A percentile compares a stretch with the other conserved stretches of the same genome.
These are phyloP conservation scores for Colletotrichum salicis DNA, from an alignment of 2,329 filamentous ascomycete species.

Conservation along the genomic window DNA sequence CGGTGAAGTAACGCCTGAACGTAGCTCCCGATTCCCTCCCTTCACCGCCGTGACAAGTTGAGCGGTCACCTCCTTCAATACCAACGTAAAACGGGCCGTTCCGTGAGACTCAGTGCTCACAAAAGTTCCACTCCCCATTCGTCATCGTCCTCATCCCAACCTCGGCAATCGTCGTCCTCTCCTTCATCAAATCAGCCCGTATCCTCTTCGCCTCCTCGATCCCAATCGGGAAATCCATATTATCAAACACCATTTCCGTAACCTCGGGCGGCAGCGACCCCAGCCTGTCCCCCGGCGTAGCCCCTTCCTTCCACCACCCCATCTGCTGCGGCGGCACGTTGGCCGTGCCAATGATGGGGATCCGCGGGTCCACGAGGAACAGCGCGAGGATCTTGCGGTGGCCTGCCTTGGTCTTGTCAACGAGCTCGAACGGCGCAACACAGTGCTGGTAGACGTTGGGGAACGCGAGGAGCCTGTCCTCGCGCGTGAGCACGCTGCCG, in stretches of 20 bases:
- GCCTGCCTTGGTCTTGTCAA: constrained; percentile 62
- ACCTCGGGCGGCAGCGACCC: constrained; percentile 38
- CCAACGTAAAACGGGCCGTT: too few relatives aligned
- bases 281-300: background rate
- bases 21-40: background rate
- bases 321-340: constrained; percentile 57
- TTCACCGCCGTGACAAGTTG: background rate
- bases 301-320: constrained; percentile 49
- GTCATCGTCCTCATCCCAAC: background rate
- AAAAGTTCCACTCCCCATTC: constrained; percentile 38
- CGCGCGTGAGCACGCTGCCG: constrained; percentile 57
- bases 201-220: constrained; percentile 39
- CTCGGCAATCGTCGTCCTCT: constrained; percentile 35
- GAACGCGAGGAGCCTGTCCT: constrained; percentile 64
- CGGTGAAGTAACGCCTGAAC: background rate
- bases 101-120: constrained; percentile 39
- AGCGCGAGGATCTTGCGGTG: constrained; percentile 69
- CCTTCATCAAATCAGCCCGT: constrained; percentile 42
- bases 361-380: constrained; percentile 68
- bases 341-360: constrained; percentile 54
- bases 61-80: background rate
- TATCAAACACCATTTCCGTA: constrained; percentile 36
- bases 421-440: constrained; percentile 62
- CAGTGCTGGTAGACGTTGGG: constrained; percentile 65
- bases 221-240: constrained; percentile 40